Evolutionary conservation across 495 filamentous ascomycete genomes (phyloP).

Genomic region (Penicillium manginii): DNA sequence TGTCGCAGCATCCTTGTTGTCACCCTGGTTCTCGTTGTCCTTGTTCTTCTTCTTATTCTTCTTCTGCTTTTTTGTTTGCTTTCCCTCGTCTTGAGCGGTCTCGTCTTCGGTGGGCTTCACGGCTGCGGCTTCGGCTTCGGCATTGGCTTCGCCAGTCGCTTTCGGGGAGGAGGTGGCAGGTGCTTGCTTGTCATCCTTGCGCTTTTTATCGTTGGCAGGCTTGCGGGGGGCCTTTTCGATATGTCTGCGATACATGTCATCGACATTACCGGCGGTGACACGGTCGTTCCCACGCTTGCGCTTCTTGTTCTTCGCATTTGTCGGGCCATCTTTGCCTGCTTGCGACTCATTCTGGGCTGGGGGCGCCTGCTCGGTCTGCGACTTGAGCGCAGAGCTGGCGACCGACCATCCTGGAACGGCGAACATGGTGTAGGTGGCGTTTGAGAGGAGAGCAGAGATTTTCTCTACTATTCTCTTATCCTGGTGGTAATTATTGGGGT

Average conservation of each 20-base stretch:
- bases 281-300: slow-evolving; percentile 59
- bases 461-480: background rate
- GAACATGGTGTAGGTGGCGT: slow-evolving; percentile 66
- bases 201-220: slow-evolving; percentile 25
- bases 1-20: slow-evolving; percentile 17
- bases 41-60: slow-evolving; percentile 46
- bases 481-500: background rate
- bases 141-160: slow-evolving; percentile 20
- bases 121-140: background rate
- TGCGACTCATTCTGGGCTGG: slow-evolving; percentile 30
- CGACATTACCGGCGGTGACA: slow-evolving; percentile 72
- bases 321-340: slow-evolving; percentile 30
- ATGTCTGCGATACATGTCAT: slow-evolving; percentile 74
- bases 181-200: slow-evolving; percentile 25
- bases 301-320: slow-evolving; percentile 49
- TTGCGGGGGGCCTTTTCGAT: slow-evolving; percentile 59
- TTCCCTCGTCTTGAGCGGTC: slow-evolving; percentile 25
- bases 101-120: slow-evolving; percentile 29
- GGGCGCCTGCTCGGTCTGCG: slow-evolving; percentile 57
- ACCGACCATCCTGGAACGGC: slow-evolving; percentile 90
- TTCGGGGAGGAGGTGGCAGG: slow-evolving; percentile 12
- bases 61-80: slow-evolving; percentile 33
- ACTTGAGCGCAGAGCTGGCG: slow-evolving; percentile 66
- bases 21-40: slow-evolving; percentile 34
- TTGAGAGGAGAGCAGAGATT: background rate